Evolutionary conservation across 2,329 filamentous ascomycete genomes (phyloP).

Genomic region (Penicillium sp.): DNA sequence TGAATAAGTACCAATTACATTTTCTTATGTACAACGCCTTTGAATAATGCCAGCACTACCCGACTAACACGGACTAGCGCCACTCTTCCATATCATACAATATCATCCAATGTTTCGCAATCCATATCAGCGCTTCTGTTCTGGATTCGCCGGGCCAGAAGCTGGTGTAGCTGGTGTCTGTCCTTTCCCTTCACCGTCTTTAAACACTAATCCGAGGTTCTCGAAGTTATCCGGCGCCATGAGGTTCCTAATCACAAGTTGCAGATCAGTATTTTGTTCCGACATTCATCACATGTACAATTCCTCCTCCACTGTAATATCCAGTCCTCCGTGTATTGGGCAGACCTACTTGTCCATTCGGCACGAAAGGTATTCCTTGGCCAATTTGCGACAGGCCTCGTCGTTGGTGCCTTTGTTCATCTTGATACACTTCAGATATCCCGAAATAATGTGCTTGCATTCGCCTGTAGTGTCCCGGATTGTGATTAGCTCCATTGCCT

Average conservation of each 20-base stretch:
- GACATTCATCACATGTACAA: too few species aligned
- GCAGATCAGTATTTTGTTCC: conserved; percentile 2
- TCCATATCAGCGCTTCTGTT: conserved; percentile 10
- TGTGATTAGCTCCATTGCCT: conserved; percentile 1
- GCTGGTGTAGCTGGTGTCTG: not conserved
- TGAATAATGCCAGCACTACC: conserved; percentile 13
- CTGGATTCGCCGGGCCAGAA: not conserved
- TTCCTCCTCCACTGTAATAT: not conserved
- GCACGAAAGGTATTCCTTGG: conserved; percentile 85
- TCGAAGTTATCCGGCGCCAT: conserved; percentile 96
- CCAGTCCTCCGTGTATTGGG: not conserved
- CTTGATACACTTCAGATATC: conserved; percentile 85
- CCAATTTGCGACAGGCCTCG: conserved; percentile 76
- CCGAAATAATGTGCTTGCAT: conserved; percentile 84
- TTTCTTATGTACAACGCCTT: conserved; percentile 20
- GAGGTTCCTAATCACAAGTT: conserved; percentile 62
- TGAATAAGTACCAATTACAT: conserved; percentile 8
- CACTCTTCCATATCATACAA: conserved; percentile 9
- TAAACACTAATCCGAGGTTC: conserved; percentile 76
- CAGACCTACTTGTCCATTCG: conserved; percentile 83
- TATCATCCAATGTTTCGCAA: conserved; percentile 17
- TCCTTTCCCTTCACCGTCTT: conserved; percentile 32
- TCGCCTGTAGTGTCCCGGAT: conserved; percentile 59
- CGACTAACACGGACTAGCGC: not conserved
- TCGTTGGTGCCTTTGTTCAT: conserved; percentile 80